Base-by-base conservation (phyloP, 2,329 filamentous ascomycete genomes). In the Phialocephala subalpina region DNA sequence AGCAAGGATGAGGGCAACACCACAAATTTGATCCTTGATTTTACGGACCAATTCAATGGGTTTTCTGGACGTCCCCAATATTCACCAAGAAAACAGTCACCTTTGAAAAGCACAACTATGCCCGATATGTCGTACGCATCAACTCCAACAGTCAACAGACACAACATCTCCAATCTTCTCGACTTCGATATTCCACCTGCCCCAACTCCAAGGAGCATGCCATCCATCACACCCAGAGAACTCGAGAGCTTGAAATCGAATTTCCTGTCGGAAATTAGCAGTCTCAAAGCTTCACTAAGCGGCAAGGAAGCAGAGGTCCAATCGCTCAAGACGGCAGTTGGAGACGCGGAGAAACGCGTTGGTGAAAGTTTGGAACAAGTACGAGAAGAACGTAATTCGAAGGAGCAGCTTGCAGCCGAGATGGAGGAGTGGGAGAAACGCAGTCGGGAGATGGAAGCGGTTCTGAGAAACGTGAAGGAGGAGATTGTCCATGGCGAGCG, bases 181-280 rank as follows among this genome's bases (percentile, higher is more conserved):
- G 93, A 97, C 78, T 96, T 97, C 76, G 96, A 98, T 74, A 91
- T 98, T 11, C 94, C 94, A n/a, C 93, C 95, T 0, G 89, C 94
- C 72, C 94, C 95, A 1, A 98, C 96, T 0, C 96, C 96, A 16
- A 90, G 95, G 68, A 97, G 93, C 63, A 87, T 98, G 42, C 96
- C 96, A 0, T 93, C 91, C 9, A 91, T 98, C 72, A 97, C 94
- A 1, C 92, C 96, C 1, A 89, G 96, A 38, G 96, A 99, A 80
- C 84, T 98, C 2, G 96, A 99, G 77, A 92, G 92, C 16, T 84
- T 98, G 67, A 98, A 98, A 78, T 97, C 94, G 0, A 87, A 87
- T 27, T 97, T 97, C 73, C 85, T 97, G 60, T 97, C 94, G 0
- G 93, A 98, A 77, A 97, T 99, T 66, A 97, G 93, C 68, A 93